Evolutionary conservation across 2,329 filamentous ascomycete genomes (phyloP).

Genomic region (Aspergillus amoenus): DNA sequence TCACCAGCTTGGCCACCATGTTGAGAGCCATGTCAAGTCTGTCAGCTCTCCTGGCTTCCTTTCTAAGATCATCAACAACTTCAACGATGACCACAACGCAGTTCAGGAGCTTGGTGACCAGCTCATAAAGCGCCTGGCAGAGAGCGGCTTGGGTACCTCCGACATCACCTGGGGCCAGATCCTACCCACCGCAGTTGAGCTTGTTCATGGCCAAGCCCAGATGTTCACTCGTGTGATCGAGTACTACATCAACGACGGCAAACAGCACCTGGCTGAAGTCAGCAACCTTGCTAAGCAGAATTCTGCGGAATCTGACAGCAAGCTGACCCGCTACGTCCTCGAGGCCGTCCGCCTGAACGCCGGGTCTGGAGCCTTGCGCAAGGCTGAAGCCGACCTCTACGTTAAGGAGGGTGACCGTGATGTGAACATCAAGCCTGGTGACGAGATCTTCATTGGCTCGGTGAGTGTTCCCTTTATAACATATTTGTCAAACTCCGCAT

Average conservation of each 20-base stretch:
- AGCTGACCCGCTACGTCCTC: conserved; percentile 67
- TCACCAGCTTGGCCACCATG: conserved; percentile 58
- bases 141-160: conserved; percentile 60
- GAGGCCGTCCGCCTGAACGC: conserved; percentile 70
- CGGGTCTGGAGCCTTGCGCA: conserved; percentile 61
- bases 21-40: conserved; percentile 66
- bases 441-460: conserved; percentile 65
- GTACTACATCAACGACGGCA: conserved; percentile 65
- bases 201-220: conserved; percentile 70
- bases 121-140: conserved; percentile 64
- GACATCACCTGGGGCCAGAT: conserved; percentile 73
- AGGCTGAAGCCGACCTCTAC: conserved; percentile 49
- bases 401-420: conserved; percentile 53
- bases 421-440: conserved; percentile 55
- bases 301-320: conserved; percentile 58
- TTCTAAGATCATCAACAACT: conserved; percentile 50
- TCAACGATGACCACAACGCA: conserved; percentile 53
- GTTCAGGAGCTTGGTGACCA: conserved; percentile 65
- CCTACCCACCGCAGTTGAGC: conserved; percentile 64
- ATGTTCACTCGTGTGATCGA: conserved; percentile 72
- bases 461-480: conserved; percentile 34
- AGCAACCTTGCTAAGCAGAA: conserved; percentile 58
- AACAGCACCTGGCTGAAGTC: conserved; percentile 59
- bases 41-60: conserved; percentile 57
- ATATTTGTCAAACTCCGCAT: neutral